phyloP scores from a whole-genome alignment of 345 rosid species.

The Syzygium jambos region DNA sequence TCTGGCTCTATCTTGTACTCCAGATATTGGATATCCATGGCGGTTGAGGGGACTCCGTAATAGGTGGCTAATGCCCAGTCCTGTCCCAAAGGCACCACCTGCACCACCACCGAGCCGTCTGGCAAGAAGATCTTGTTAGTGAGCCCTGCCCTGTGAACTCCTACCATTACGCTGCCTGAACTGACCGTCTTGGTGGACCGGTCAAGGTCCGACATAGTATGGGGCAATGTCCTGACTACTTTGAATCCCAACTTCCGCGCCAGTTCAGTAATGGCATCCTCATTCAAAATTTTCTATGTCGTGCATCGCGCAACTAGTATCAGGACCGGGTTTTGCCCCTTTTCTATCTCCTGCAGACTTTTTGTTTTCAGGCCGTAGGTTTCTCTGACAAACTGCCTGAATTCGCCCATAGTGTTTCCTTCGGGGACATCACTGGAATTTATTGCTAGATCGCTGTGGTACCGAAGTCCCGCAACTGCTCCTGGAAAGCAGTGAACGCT shows the following conservation, averaged over 20 bases:
- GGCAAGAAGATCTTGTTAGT: not conserved
- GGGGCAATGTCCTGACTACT: not conserved
- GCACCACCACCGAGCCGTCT: not conserved
- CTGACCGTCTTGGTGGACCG: not conserved
- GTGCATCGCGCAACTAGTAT: not conserved
- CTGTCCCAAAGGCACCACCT: not conserved
- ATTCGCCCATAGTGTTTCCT: not conserved
- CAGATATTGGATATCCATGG: not conserved
- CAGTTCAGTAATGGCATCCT: not conserved
- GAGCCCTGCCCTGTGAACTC: not conserved
- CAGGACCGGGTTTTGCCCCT: not conserved
- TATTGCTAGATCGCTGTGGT: not conserved
- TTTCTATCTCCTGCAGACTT: not conserved
- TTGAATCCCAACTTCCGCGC: not conserved
- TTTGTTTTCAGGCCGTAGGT: not conserved
- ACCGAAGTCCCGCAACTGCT: not conserved
- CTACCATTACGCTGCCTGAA: not conserved
- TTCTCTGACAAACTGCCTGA: not conserved
- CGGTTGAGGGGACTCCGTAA: not conserved
- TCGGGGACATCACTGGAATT: not conserved
- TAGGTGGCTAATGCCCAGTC: not conserved
- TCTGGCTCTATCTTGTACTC: not conserved
- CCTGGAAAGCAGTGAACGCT: not conserved
- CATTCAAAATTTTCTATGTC: not conserved
- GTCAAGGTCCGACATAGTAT: not conserved